These are phyloP conservation scores for Sequoia sempervirens DNA, from an alignment of 75 land plant genomes.

Conservation along the genomic window DNA sequence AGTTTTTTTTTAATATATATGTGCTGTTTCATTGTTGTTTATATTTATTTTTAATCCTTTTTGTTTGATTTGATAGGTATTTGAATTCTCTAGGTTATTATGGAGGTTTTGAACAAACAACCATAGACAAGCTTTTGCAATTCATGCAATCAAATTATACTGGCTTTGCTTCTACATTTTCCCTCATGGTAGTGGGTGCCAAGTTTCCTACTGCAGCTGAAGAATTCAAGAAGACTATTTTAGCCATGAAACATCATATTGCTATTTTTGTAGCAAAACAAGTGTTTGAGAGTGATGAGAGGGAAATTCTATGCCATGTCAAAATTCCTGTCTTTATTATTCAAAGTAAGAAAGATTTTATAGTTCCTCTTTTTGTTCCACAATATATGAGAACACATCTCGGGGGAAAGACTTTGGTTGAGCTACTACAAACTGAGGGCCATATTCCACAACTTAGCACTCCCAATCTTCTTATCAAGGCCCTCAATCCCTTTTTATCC, in stretches of 20 bases:
- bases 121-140: conserved; percentile 27
- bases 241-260: conserved; percentile 36
- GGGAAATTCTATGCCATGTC: conserved; percentile 37
- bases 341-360: conserved; percentile 41
- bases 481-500: not conserved
- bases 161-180: conserved; percentile 37
- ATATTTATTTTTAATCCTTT: not conserved
- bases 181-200: not conserved
- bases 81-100: conserved; percentile 47
- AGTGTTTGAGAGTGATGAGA: conserved; percentile 39
- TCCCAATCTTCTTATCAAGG: not conserved
- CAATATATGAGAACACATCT: conserved; percentile 31
- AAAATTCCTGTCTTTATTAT: conserved; percentile 38
- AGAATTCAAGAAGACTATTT: conserved; percentile 24
- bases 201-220: conserved; percentile 16
- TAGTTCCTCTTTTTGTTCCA: conserved; percentile 40
- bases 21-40: no score
- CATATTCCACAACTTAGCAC: not conserved
- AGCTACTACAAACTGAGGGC: not conserved
- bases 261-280: conserved; percentile 38
- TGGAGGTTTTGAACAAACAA: conserved; percentile 57
- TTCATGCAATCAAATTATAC: conserved; percentile 40
- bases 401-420: not conserved
- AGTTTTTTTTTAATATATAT: no score
- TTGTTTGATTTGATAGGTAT: conserved; percentile 29